A percentile compares a stretch with the other conserved stretches of the same genome.
These are phyloP conservation scores for Phytophthora uliginosa DNA, from an alignment of 352 stramenopile genomes.

Conservation along the genomic window DNA sequence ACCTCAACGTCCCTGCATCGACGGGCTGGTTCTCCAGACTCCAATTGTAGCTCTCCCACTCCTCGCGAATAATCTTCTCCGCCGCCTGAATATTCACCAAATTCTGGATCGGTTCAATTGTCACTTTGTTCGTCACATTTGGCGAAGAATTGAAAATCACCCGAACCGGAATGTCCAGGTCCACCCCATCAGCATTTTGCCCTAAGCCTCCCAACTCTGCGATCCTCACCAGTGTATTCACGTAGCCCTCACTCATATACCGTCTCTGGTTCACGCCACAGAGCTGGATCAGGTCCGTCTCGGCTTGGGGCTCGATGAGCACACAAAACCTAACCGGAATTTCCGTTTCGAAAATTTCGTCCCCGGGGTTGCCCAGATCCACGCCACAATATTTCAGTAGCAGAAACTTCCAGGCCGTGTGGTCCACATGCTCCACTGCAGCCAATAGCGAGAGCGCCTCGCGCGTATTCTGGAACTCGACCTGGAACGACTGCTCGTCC, in stretches of 20 bases:
- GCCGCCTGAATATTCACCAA: constrained; percentile 26
- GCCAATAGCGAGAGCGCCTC: constrained; percentile 26
- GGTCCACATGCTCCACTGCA: constrained; percentile 18
- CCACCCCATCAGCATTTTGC: constrained; percentile 10
- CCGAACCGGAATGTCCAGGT: constrained; percentile 24
- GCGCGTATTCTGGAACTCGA: constrained; percentile 26
- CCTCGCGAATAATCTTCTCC: constrained; percentile 20
- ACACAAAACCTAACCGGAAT: constrained; percentile 6
- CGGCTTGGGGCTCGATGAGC: background rate
- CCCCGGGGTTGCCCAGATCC: constrained; percentile 3
- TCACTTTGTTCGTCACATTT: constrained; percentile 2
- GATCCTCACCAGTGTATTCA: constrained; percentile 21
- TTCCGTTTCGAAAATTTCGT: constrained; percentile 1
- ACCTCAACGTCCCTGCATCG: constrained; percentile 15
- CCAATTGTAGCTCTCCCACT: constrained; percentile 27
- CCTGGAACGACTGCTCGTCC: constrained; percentile 14
- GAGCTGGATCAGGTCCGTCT: constrained; percentile 16
- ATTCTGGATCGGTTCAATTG: constrained; percentile 6
- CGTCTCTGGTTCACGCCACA: constrained; percentile 17
- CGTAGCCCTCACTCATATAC: constrained; percentile 3
- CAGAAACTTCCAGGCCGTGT: constrained; percentile 21
- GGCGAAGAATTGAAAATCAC: constrained; percentile 16
- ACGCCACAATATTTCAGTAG: constrained; percentile 20
- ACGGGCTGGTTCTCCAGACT: constrained; percentile 30
- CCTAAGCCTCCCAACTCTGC: background rate